Evolutionary conservation across 768 basidiomycete genomes (phyloP).

Genomic region (Tephrocybe sp.): DNA sequence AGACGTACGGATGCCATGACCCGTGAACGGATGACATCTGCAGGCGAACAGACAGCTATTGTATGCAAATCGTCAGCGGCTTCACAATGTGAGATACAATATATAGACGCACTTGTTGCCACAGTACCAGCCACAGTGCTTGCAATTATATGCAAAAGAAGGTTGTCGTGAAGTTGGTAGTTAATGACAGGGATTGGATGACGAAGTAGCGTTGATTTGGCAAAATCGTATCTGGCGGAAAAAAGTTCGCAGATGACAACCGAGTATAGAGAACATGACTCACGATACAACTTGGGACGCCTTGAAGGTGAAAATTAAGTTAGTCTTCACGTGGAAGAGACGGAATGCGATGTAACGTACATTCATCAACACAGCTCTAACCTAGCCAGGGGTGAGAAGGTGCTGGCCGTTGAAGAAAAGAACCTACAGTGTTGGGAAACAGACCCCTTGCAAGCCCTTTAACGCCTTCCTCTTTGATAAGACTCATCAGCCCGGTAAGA

Average conservation of each 20-base stretch:
- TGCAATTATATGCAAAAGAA: slow-evolving; percentile 63
- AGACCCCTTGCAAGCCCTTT: slow-evolving; percentile 71
- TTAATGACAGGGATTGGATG: slow-evolving; percentile 52
- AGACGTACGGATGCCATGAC: slow-evolving; percentile 70
- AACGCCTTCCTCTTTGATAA: slow-evolving; percentile 68
- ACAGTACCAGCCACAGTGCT: slow-evolving; percentile 72
- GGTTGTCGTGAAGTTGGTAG: slow-evolving; percentile 61
- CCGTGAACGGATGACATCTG: slow-evolving; percentile 72
- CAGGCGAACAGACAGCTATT: slow-evolving; percentile 74
- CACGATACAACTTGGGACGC: slow-evolving; percentile 83
- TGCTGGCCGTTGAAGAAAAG: slow-evolving; percentile 9
- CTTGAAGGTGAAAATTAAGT: slow-evolving; percentile 31
- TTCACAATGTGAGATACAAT: not conserved
- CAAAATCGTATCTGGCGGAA: slow-evolving; percentile 64
- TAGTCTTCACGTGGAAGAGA: not conserved
- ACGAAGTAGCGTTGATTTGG: slow-evolving; percentile 59
- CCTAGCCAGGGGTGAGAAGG: slow-evolving; percentile 12
- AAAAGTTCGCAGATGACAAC: not conserved
- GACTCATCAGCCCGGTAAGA: slow-evolving; percentile 62
- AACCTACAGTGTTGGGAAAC: slow-evolving; percentile 70
- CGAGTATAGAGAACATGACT: slow-evolving; percentile 28
- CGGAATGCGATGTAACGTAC: slow-evolving; percentile 9
- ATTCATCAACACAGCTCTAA: slow-evolving; percentile 17
- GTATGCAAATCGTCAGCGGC: slow-evolving; percentile 8
- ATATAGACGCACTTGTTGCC: slow-evolving; percentile 61